phyloP scores from a whole-genome alignment of 306 rosid species.

The peach (Prunus persica) region DNA sequence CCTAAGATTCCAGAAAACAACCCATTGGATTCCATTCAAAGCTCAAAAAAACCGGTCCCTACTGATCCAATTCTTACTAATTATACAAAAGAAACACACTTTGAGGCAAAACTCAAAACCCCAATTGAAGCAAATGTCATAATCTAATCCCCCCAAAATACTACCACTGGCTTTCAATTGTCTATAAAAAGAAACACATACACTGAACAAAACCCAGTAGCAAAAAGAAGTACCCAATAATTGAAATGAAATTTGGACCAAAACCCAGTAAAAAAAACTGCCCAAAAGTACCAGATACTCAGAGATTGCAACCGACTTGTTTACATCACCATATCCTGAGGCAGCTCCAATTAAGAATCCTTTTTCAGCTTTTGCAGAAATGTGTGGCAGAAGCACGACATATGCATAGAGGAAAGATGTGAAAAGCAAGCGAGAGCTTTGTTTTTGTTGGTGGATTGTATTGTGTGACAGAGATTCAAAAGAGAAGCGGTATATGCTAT shows the following conservation, averaged over 20 bases:
- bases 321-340: not conserved
- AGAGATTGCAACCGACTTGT: slow-evolving; percentile 14
- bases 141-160: not conserved
- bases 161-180: not conserved
- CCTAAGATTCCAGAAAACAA: slow-evolving; percentile 63
- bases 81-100: not conserved
- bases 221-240: slow-evolving; percentile 17
- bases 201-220: not conserved
- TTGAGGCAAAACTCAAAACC: not conserved
- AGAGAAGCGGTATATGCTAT: slow-evolving; percentile 13
- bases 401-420: slow-evolving; percentile 3
- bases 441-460: not conserved
- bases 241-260: slow-evolving; percentile 5
- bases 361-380: not conserved
- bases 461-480: slow-evolving; percentile 5
- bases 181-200: slow-evolving; percentile 3
- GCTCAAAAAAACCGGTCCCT: not conserved
- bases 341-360: not conserved
- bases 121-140: not conserved
- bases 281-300: slow-evolving; percentile 1
- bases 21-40: slow-evolving; percentile 63
- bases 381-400: not conserved
- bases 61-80: not conserved
- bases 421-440: not conserved
- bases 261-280: slow-evolving; percentile 19